Evolutionary conservation across 2,329 filamentous ascomycete species (phyloP), one percentile per base, ranked within the genome.

Genomic region (Xylaria multiplex): DNA sequence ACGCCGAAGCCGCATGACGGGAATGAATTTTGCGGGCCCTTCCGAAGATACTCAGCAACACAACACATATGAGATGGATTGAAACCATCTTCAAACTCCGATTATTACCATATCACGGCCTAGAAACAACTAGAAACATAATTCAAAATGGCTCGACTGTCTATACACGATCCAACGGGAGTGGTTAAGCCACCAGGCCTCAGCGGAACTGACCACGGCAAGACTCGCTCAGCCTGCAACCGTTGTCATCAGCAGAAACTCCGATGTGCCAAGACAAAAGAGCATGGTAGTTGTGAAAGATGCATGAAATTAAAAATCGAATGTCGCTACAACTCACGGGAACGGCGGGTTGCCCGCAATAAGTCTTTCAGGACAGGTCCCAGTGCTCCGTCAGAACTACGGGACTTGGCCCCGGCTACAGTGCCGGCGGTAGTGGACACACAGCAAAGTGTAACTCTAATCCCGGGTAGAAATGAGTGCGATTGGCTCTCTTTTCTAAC

Each of bases 241-340:
- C 60, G 64, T 30, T 69, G 65, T 5, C 67, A 65, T 45, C 50
- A 37, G 7, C 64, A 64, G 32, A 67, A 69, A 52, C 65, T 69
- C 54, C 57, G 58, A 16, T 69, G 64, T 22, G 54, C 45, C 30
- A 69, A 58, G 52, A 30, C 49, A n/a, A 57, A 22, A 22, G 49
- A n/a, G 11, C 40, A 48, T 2, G 16, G n/a, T 3, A 40, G 49
- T n/a, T 67, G 67, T 8, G 61, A 67, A 27, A 42, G 67, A 19
- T 69, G 67, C 40, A 2, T 32, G 6, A 56, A 32, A 16, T 49
- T 62, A 1, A 43, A 59, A 19, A 45, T 37, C 13, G 57, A 65
- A 4, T 67, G 67, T 27, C 59, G 46, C 0, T 63, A 55, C 16
- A 52, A 64, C 45, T 54, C 65, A 3, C 67, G 67, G 3, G 42